Conservation (phyloP, 176 grass and related monocot species). For the Pharus latifolius region DNA sequence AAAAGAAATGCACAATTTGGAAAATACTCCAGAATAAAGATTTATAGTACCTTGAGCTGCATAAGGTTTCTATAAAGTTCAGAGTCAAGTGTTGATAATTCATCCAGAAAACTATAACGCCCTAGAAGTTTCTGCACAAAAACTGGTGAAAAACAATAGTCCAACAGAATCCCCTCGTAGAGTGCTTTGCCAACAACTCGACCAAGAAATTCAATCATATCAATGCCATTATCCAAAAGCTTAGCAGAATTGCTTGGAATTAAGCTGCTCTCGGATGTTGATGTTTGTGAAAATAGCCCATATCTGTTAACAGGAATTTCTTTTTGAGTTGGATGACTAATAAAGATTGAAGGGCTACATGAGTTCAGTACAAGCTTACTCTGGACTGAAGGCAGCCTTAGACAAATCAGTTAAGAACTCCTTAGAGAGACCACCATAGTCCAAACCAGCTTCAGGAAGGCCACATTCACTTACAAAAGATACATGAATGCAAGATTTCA, state of each 20-base stretch:
- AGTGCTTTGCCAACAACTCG: slow-evolving; percentile 94
- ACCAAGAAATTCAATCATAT: slow-evolving; percentile 96
- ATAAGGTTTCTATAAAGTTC: slow-evolving; percentile 93
- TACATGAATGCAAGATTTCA: slow-evolving; percentile 86
- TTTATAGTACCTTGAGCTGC: slow-evolving; percentile 66
- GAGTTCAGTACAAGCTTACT: slow-evolving; percentile 35
- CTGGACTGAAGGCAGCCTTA: slow-evolving; percentile 77
- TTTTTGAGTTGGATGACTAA: not conserved
- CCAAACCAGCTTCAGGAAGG: slow-evolving; percentile 96
- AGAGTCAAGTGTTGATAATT: slow-evolving; percentile 85
- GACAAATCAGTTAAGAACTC: slow-evolving; percentile 96
- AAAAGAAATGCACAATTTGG: not conserved
- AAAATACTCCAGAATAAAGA: not conserved
- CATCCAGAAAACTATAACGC: slow-evolving; percentile 90
- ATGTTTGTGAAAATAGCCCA: slow-evolving; percentile 85
- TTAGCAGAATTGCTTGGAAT: slow-evolving; percentile 87
- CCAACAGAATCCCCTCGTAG: slow-evolving; percentile 94
- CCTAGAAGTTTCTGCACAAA: slow-evolving; percentile 96
- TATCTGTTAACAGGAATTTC: slow-evolving; percentile 39
- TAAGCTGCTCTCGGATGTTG: slow-evolving; percentile 67
- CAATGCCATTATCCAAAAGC: slow-evolving; percentile 74
- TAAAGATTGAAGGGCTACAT: not conserved
- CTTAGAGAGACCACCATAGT: slow-evolving; percentile 93
- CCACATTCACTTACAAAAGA: slow-evolving; percentile 95
- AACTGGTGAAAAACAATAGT: slow-evolving; percentile 91